Base-by-base conservation (phyloP, 129 eudicot species). In the Arctium minus region DNA sequence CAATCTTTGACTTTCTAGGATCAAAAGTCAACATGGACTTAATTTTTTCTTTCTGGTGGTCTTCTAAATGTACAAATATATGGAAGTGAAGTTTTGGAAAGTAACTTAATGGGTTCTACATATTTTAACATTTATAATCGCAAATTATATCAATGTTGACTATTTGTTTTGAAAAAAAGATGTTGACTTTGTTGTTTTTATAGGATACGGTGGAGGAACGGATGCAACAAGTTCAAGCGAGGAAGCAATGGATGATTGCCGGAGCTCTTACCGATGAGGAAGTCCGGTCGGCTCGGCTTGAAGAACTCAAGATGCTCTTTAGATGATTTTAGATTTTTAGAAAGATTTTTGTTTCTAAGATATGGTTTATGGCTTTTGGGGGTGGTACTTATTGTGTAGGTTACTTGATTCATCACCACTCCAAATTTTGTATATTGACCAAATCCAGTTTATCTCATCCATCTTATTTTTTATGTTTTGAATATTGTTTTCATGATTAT, bases 241-340 rank as follows among this genome's bases (percentile, higher is more conserved):
- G 96, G 81, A 93, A 93, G 87, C 96, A 93, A 78, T 80, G 92
- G 64, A 89, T 93, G 97, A 91, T 93, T 3, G 91, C 94, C 0
- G 96, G 97, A 85, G 96, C 97, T 30, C 85, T 93, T 10, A 93
- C 97, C 0, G 97, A 93, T 27, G 97, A 93, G 30, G 96, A 93
- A 86, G 94, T 93, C 73, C 87, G 96, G 4, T 91, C 96, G 1
- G 92, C 94, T 15, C 74, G 97, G 68, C 77, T 91, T 6, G 92
- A 93, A 74, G 92, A 93, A 73, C 97, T 93, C 15, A 93, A 93
- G 83, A 93, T 89, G 96, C 94, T 91, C 38, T 93, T 93, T 70
- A 78, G 93, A 80, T 91, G 56, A 83, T 17, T 87, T 53, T 18
- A 1, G 22, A 0, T 27, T 68, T 15, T 38, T 29, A 32, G 33